phyloP scores from a whole-genome alignment of 441 rosid genomes.

The Rhodomyrtus psidioides region DNA sequence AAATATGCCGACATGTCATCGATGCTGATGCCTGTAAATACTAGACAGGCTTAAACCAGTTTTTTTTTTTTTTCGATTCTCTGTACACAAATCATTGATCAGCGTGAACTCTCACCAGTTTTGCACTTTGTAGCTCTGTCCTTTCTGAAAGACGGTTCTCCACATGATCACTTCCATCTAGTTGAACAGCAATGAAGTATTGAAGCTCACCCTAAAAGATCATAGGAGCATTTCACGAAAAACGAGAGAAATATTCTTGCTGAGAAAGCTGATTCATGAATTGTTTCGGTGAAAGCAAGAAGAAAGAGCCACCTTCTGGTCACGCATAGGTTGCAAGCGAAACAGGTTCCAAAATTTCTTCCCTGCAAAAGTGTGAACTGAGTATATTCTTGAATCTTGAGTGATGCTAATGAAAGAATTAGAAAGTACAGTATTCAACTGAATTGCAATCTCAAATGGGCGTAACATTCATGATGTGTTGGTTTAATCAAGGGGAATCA shows the following conservation, averaged over 20 bases:
- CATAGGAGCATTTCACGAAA: neutral
- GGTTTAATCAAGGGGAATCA: too few relatives aligned
- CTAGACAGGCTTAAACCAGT: neutral
- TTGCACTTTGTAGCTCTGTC: constrained; percentile 62
- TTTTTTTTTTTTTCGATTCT: neutral
- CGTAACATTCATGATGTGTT: too few relatives aligned
- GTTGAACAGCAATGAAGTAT: constrained; percentile 96
- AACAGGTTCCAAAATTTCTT: too few relatives aligned
- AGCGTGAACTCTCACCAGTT: too few relatives aligned
- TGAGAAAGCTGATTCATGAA: neutral
- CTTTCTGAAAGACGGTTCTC: constrained; percentile 83
- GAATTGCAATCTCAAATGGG: too few relatives aligned
- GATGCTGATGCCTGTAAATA: neutral
- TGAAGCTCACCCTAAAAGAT: constrained; percentile 84
- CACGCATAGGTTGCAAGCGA: constrained; percentile 99
- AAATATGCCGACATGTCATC: neutral
- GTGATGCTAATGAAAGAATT: too few relatives aligned
- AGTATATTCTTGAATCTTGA: too few relatives aligned
- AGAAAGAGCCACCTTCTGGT: constrained; percentile 52
- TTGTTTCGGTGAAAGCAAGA: constrained; percentile 1
- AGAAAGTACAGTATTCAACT: too few relatives aligned
- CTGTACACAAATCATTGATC: neutral
- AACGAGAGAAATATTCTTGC: neutral
- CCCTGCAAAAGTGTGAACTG: too few relatives aligned
- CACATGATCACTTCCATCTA: constrained; percentile 92